These are phyloP conservation scores for Apiospora sp. DNA, from an alignment of 2,329 filamentous ascomycete genomes.

Conservation along the genomic window DNA sequence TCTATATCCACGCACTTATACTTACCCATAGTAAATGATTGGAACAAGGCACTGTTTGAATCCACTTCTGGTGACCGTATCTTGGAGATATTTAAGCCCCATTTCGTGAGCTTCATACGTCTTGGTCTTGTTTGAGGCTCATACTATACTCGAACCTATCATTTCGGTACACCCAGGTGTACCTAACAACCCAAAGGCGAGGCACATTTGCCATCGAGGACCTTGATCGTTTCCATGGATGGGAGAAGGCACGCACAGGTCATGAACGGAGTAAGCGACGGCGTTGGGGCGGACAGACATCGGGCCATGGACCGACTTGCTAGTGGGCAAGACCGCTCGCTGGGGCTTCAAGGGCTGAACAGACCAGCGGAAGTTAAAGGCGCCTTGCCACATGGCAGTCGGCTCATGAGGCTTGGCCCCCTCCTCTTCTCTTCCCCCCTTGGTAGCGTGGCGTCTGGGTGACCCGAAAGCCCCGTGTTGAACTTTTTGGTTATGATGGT, in stretches of 20 bases:
- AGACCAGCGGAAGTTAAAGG: neutral
- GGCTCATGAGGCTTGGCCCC: neutral
- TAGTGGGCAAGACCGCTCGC: neutral
- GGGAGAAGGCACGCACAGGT: neutral
- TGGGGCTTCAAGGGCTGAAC: slow-evolving; percentile 2
- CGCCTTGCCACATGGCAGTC: slow-evolving; percentile 13
- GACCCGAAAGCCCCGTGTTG: neutral
- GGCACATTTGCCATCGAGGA: neutral
- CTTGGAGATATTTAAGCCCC: neutral
- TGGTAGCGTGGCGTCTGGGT: neutral
- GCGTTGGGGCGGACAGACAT: slow-evolving; percentile 11
- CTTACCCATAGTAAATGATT: neutral
- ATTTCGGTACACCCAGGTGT: neutral
- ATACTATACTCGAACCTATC: neutral
- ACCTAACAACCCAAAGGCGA: neutral
- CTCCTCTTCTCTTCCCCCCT: neutral
- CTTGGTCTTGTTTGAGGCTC: neutral
- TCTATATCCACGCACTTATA: neutral
- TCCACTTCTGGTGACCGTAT: neutral
- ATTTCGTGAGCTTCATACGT: neutral
- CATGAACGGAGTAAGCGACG: neutral
- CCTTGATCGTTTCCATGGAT: neutral
- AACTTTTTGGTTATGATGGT: neutral
- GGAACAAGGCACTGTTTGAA: neutral
- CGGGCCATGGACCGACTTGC: neutral